phyloP scores from a whole-genome alignment of 148 eudicot genomes.

The Persicaria tinctoria region DNA sequence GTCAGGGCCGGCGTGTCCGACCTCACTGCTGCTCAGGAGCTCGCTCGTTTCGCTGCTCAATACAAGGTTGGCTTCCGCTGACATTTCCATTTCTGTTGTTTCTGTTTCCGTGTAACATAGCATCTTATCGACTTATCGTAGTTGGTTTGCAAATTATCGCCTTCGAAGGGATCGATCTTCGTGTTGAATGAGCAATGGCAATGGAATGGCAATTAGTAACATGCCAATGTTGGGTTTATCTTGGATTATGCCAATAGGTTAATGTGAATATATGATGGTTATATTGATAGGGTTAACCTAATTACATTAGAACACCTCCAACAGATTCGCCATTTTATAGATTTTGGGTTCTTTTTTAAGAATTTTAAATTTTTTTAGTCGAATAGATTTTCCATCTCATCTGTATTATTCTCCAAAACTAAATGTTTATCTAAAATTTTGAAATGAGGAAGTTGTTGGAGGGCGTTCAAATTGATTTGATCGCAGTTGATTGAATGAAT shows the following conservation, averaged over 20 bases:
- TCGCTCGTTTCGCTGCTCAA: slow-evolving; percentile 64
- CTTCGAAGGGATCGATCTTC: neutral
- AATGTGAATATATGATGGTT: neutral
- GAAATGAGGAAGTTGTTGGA: too few relatives aligned
- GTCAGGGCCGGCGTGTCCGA: slow-evolving; percentile 95
- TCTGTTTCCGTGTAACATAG: neutral
- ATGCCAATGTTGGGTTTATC: neutral
- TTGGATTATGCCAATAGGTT: slow-evolving; percentile 36
- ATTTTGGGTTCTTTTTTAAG: too few relatives aligned
- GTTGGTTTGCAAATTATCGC: neutral
- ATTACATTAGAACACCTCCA: too few relatives aligned
- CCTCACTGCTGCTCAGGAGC: slow-evolving; percentile 74
- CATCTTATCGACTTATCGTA: neutral
- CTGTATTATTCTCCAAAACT: too few relatives aligned
- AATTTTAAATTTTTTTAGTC: too few relatives aligned
- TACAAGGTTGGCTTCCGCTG: slow-evolving; percentile 51
- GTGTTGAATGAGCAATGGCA: neutral
- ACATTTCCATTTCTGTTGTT: neutral
- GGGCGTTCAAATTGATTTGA: neutral
- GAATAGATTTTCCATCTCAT: too few relatives aligned
- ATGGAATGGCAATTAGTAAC: neutral
- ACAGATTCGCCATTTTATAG: too few relatives aligned
- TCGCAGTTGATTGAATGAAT: neutral
- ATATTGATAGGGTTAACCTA: too few relatives aligned
- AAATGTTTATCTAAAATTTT: too few relatives aligned